Evolutionary conservation across 2,329 filamentous ascomycete genomes (phyloP), one percentile per base, ranked within the genome.

Genomic region (Ophiocordyceps camponoti-floridani): DNA sequence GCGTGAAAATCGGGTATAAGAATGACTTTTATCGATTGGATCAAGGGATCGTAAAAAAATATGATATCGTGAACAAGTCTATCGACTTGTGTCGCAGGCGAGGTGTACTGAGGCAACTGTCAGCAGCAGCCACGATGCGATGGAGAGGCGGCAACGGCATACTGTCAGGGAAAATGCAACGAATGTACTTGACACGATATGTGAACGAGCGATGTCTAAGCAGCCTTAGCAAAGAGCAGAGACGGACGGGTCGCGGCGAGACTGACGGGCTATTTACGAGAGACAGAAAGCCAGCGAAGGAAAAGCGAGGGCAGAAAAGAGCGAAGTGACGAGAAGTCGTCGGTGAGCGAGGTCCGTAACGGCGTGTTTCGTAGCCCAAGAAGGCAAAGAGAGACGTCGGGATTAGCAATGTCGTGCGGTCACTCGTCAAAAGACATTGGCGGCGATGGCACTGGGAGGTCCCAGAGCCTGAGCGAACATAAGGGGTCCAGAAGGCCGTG

Each of bases 151-250:
- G n/a, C 18, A 19, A 30, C 2, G 12, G n/a, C 35, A 16, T 38
- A 62, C 58, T 67, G 69, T 72, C 68, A 72, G 68, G 62, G 58
- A 54, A 52, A 54, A 58, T 61, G 53, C 53, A 75, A 72, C 65
- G 73, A 76, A 64, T 72, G 72, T 72, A 73, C 65, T 72, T 74
- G 72, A 75, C 70, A 65, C 26, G 14, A 58, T 54, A 52, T 64
- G 63, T 69, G 66, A 73, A 74, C 56, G 68, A 73, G 62, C 58
- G 70, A 69, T 53, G 47, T 58, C 55, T 59, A 30, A 2, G 12
- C 16, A 12, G 12, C 7, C 16, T 43, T 12, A 31, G 38, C 38
- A 10, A 13, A 7, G 11, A 9, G 12, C 14, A 41, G 5, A 12
- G 6, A 14, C 13, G 18, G 19, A 14, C 16, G 26, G 10, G 23